Conservation (phyloP, 768 basidiomycete species). For the Pisolithus orientalis region DNA sequence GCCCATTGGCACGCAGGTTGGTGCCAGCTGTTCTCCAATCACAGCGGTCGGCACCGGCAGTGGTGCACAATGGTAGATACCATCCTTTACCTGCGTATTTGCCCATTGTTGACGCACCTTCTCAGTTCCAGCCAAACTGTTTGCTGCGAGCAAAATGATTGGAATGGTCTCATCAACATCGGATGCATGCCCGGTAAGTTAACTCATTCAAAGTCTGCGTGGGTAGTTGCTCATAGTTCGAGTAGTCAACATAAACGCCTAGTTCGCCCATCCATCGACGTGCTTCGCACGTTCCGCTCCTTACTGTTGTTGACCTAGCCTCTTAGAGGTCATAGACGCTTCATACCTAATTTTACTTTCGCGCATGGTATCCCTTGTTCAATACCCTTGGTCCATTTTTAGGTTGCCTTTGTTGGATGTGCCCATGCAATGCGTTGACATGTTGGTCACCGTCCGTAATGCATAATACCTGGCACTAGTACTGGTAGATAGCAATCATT, state of each 20-base stretch:
- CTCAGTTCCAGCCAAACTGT: conserved; percentile 30
- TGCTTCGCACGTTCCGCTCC: conserved; percentile 10
- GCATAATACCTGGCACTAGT: background rate
- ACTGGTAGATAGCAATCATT: background rate
- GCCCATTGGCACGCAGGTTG: conserved; percentile 3
- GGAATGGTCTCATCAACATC: conserved; percentile 31
- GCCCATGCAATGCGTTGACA: background rate
- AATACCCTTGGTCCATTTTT: background rate
- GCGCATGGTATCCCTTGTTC: background rate
- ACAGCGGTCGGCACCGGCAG: conserved; percentile 18
- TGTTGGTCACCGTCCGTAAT: background rate
- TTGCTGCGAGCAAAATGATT: conserved; percentile 33
- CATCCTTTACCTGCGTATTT: rapidly evolving
- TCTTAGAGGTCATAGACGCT: background rate
- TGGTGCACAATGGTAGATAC: conserved; percentile 13
- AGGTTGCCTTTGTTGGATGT: background rate
- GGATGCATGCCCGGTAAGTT: conserved; percentile 35
- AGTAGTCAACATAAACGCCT: conserved; percentile 11
- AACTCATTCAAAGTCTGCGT: background rate
- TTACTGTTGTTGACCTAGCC: conserved; percentile 5
- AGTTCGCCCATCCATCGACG: background rate
- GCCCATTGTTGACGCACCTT: background rate
- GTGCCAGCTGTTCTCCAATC: conserved; percentile 29
- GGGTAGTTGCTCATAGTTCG: background rate
- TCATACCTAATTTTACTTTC: conserved; percentile 12